A percentile compares a stretch with the other conserved stretches of the same genome.
These are phyloP conservation scores for Purshia tridentata DNA, from an alignment of 306 rosid genomes.

Conservation along the genomic window DNA sequence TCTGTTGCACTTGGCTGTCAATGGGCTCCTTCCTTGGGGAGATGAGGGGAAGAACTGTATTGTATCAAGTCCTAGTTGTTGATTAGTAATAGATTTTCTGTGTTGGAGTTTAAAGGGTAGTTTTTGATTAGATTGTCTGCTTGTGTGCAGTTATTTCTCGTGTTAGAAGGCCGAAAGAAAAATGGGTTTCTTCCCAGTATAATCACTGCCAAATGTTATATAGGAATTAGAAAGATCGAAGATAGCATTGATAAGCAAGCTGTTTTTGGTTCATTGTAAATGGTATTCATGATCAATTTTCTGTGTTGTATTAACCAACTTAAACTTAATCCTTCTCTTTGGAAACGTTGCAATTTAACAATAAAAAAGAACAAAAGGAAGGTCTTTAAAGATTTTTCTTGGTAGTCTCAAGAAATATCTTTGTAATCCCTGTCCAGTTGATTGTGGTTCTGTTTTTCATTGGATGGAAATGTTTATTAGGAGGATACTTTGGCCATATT, in stretches of 20 bases:
- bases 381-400: too few relatives aligned
- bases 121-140: not conserved
- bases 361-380: too few relatives aligned
- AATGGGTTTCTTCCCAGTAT: not conserved
- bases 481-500: too few relatives aligned
- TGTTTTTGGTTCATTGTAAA: not conserved
- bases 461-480: not conserved
- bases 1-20: slow-evolving; percentile 1
- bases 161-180: too few relatives aligned
- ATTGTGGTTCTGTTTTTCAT: not conserved
- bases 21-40: not conserved
- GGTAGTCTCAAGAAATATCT: too few relatives aligned
- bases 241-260: not conserved
- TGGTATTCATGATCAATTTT: not conserved
- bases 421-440: not conserved
- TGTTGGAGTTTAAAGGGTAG: slow-evolving; percentile 15
- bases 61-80: slow-evolving; percentile 4
- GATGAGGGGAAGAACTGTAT: slow-evolving; percentile 18
- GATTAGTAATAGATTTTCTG: slow-evolving; percentile 14
- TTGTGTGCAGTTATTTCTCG: not conserved
- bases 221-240: not conserved
- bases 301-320: not conserved
- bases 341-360: too few relatives aligned
- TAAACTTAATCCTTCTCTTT: too few relatives aligned
- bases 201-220: not conserved